These are phyloP conservation scores for Mollisiaceae sp. DNA, from an alignment of 2,329 filamentous ascomycete species.

Conservation along the genomic window DNA sequence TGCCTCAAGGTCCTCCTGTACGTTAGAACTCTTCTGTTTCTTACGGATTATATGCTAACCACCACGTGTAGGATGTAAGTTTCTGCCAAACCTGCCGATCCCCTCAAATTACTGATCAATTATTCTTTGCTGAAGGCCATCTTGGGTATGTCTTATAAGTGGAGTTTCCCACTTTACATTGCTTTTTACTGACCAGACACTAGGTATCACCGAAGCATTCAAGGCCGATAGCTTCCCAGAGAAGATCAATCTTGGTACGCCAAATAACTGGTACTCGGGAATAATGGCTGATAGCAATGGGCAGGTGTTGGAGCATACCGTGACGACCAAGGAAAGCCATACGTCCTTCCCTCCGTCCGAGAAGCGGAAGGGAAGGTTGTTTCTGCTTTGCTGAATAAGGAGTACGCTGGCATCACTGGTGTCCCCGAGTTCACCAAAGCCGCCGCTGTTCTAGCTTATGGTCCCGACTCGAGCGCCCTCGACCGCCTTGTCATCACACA, in stretches of 20 bases:
- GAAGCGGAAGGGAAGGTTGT: conserved; percentile 88
- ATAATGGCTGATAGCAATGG: conserved; percentile 24
- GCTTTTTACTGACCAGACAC: conserved; percentile 37
- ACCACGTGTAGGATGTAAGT: conserved; percentile 45
- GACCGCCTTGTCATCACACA: conserved; percentile 89
- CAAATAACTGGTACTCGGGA: not conserved
- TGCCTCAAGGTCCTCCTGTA: conserved; percentile 93
- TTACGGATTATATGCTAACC: conserved; percentile 25
- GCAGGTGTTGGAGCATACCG: conserved; percentile 95
- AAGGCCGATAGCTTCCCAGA: conserved; percentile 92
- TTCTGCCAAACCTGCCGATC: conserved; percentile 28
- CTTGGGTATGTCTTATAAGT: conserved; percentile 62
- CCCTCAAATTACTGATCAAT: conserved; percentile 43
- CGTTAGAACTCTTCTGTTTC: conserved; percentile 46
- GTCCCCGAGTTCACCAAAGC: conserved; percentile 92
- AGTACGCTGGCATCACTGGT: conserved; percentile 97
- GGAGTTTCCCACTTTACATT: conserved; percentile 24
- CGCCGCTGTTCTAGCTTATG: conserved; percentile 90
- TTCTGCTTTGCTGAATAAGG: conserved; percentile 82
- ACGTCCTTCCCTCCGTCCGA: conserved; percentile 92
- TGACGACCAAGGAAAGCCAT: conserved; percentile 97
- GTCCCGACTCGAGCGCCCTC: conserved; percentile 76
- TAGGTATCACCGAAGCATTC: conserved; percentile 96
- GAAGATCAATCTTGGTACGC: conserved; percentile 95
- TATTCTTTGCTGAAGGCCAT: conserved; percentile 63